A percentile compares a stretch with the other conserved stretches of the same genome.
phyloP scores from a whole-genome alignment of 164 flowering plant species.

The Sextonia rubra region DNA sequence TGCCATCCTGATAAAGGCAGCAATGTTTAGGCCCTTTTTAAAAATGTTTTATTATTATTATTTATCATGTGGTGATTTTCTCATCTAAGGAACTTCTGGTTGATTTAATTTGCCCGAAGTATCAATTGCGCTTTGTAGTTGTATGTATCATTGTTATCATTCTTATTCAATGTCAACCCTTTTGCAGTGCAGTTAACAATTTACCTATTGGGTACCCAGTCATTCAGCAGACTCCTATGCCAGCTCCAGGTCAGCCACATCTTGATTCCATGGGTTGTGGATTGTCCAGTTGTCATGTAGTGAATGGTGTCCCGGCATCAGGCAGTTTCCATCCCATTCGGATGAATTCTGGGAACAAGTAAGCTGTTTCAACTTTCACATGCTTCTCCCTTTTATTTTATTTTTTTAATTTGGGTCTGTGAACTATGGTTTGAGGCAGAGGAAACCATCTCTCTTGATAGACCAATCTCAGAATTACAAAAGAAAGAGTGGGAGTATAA shows the following conservation, averaged over 20 bases:
- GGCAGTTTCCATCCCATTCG: slow-evolving; percentile 74
- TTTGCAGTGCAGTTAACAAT: slow-evolving; percentile 87
- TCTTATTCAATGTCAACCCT: slow-evolving; percentile 34
- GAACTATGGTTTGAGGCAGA: too few species aligned
- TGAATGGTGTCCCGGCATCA: slow-evolving; percentile 95
- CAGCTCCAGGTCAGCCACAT: slow-evolving; percentile 86
- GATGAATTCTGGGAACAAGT: slow-evolving; percentile 84
- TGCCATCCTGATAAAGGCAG: background rate
- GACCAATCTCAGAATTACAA: too few species aligned
- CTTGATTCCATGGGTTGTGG: slow-evolving; percentile 77
- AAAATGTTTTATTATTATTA: too few species aligned
- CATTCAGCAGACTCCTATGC: slow-evolving; percentile 67
- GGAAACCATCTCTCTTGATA: too few species aligned
- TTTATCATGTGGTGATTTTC: too few species aligned
- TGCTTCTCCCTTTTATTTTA: too few species aligned
- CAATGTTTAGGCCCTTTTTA: too few species aligned
- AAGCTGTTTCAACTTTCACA: slow-evolving; percentile 22
- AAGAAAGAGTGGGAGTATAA: too few species aligned
- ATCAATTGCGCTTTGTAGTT: background rate
- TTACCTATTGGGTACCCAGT: slow-evolving; percentile 96
- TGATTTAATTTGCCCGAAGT: background rate
- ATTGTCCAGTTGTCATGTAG: slow-evolving; percentile 79
- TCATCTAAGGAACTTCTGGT: background rate
- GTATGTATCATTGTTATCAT: slow-evolving; percentile 9
- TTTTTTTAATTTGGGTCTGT: too few species aligned